Percentiles rank a stretch among this genome's conserved stretches.
phyloP scores from a whole-genome alignment of 805 yeast genomes.

The Candida koratica region DNA sequence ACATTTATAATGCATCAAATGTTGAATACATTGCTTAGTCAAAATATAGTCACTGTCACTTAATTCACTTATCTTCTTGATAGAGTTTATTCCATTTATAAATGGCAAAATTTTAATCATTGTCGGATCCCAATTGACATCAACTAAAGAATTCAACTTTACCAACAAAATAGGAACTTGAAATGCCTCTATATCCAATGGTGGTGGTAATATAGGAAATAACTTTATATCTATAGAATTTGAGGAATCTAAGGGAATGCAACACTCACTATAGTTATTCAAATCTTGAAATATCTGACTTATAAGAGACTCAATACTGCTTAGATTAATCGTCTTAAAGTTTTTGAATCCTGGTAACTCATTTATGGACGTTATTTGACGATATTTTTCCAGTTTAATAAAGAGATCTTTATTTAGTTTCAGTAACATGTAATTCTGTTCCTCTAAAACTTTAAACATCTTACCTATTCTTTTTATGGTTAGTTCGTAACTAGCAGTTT shows the following conservation, averaged over 20 bases:
- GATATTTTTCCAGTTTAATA: constrained; percentile 25
- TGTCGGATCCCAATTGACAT: constrained; percentile 96
- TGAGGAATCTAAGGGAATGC: constrained; percentile 86
- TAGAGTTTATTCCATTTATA: constrained; percentile 84
- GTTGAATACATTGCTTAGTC: constrained; percentile 85
- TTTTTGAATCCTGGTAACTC: constrained; percentile 33
- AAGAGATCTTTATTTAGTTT: constrained; percentile 40
- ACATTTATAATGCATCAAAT: constrained; percentile 84
- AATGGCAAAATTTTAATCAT: constrained; percentile 82
- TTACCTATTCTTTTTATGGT: constrained; percentile 79
- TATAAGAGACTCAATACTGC: constrained; percentile 65
- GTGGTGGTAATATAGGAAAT: constrained; percentile 85
- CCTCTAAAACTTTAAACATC: constrained; percentile 87
- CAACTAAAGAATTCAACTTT: constrained; percentile 64
- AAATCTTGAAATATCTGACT: constrained; percentile 92
- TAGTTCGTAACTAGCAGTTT: constrained; percentile 81
- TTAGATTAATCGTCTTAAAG: constrained; percentile 31
- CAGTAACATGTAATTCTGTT: constrained; percentile 76
- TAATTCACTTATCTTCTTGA: constrained; percentile 67
- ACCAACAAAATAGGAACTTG: constrained; percentile 95
- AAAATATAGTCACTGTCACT: constrained; percentile 77
- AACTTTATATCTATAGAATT: constrained; percentile 89
- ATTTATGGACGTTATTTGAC: constrained; percentile 12
- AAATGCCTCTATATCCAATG: constrained; percentile 66
- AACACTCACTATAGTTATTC: constrained; percentile 92